These are phyloP conservation scores for Rubroboletus satanas DNA, from an alignment of 768 basidiomycete genomes.

Conservation along the genomic window DNA sequence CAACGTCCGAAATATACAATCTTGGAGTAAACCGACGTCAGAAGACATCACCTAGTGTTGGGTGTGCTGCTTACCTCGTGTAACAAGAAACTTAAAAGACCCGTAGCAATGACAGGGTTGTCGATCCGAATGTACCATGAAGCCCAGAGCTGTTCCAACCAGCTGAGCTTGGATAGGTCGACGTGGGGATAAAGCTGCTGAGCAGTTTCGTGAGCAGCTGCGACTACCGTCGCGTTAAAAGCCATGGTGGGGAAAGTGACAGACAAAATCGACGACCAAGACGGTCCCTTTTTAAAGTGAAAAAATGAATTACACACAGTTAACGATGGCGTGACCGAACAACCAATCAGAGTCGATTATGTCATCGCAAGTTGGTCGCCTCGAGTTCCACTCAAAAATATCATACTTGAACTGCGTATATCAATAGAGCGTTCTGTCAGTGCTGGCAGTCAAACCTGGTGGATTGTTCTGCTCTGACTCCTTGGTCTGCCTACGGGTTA, in stretches of 20 bases:
- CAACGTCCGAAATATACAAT: constrained; percentile 95
- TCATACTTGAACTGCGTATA: not conserved
- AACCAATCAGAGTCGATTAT: constrained; percentile 26
- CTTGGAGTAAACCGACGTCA: constrained; percentile 37
- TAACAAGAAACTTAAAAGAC: constrained; percentile 85
- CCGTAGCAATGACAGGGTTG: constrained; percentile 90
- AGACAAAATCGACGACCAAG: not conserved
- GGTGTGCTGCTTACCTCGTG: constrained; percentile 70
- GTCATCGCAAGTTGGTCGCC: not conserved
- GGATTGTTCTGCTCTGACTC: too few species aligned
- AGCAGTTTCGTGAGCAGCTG: constrained; percentile 27
- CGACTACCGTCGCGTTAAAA: constrained; percentile 38
- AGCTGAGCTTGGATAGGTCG: constrained; percentile 58
- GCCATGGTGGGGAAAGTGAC: constrained; percentile 33
- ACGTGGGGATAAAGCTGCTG: constrained; percentile 51
- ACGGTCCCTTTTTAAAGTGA: not conserved
- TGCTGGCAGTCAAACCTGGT: too few species aligned
- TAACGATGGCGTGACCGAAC: constrained; percentile 25
- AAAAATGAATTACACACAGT: constrained; percentile 15
- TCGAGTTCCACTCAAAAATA: not conserved
- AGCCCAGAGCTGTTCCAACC: constrained; percentile 79
- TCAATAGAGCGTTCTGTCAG: too few species aligned
- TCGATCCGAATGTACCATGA: constrained; percentile 83
- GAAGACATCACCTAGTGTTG: not conserved
- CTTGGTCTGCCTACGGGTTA: not conserved